These are phyloP conservation scores for Sistotremastrum niveocremeum DNA, from an alignment of 768 basidiomycete genomes.

Conservation along the genomic window DNA sequence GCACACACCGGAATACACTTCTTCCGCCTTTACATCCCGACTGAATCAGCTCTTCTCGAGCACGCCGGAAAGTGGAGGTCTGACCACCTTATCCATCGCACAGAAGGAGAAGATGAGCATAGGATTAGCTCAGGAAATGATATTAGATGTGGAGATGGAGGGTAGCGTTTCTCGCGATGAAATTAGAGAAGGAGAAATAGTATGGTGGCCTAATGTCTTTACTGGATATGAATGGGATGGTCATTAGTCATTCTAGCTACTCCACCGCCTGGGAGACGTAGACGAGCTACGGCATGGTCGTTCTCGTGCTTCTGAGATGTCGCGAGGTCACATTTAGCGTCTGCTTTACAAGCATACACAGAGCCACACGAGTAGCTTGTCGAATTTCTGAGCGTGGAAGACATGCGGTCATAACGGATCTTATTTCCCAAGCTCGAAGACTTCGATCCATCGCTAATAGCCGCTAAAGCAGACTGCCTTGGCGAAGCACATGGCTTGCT, in stretches of 20 bases:
- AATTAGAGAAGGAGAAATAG: slow-evolving; percentile 41
- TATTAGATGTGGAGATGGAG: slow-evolving; percentile 56
- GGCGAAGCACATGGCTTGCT: too few relatives aligned
- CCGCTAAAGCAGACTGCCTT: too few relatives aligned
- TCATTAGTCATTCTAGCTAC: slow-evolving; percentile 14
- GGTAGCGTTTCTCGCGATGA: slow-evolving; percentile 73
- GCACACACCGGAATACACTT: slow-evolving; percentile 68
- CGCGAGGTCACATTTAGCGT: too few relatives aligned
- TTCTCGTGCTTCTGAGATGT: too few relatives aligned
- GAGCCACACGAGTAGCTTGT: too few relatives aligned
- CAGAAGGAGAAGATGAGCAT: slow-evolving; percentile 57
- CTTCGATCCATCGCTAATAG: too few relatives aligned
- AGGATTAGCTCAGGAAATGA: slow-evolving; percentile 65
- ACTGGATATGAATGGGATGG: slow-evolving; percentile 66
- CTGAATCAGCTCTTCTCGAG: slow-evolving; percentile 37
- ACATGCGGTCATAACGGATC: too few relatives aligned
- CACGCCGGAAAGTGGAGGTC: slow-evolving; percentile 10
- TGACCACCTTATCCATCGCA: slow-evolving; percentile 60
- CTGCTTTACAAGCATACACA: too few relatives aligned
- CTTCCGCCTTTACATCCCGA: slow-evolving; percentile 53
- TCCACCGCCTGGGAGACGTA: too few relatives aligned
- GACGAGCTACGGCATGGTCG: too few relatives aligned
- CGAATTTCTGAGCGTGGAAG: too few relatives aligned
- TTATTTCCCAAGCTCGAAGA: too few relatives aligned
- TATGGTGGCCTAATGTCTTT: slow-evolving; percentile 64